Percentiles rank a stretch among this genome's conserved stretches.
These are phyloP conservation scores for Macrophomina pseudophaseolina DNA, from an alignment of 2,329 filamentous ascomycete species.

Conservation along the genomic window DNA sequence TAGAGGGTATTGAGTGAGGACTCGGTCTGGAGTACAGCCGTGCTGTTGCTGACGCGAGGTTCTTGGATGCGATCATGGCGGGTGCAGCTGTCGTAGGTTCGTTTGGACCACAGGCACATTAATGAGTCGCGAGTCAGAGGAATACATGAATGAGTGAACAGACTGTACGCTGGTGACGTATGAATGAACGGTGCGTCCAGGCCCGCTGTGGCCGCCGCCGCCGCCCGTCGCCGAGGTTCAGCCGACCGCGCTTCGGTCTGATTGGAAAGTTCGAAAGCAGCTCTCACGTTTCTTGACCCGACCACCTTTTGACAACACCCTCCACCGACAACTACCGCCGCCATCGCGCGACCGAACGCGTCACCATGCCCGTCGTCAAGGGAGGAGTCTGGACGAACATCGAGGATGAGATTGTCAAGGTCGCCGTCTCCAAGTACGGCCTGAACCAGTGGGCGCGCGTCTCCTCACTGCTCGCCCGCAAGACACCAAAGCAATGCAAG, in stretches of 20 bases:
- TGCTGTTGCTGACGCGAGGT: not conserved
- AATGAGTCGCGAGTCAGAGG: too few species aligned
- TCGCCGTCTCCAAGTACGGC: slow-evolving; percentile 54
- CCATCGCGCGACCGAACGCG: slow-evolving; percentile 27
- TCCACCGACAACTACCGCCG: slow-evolving; percentile 28
- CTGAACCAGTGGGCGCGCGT: slow-evolving; percentile 90
- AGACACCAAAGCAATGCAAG: slow-evolving; percentile 99
- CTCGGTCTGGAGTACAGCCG: not conserved
- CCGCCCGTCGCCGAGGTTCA: too few species aligned
- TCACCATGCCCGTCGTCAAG: slow-evolving; percentile 67
- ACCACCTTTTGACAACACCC: slow-evolving; percentile 28
- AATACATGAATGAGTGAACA: not conserved
- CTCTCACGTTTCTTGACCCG: slow-evolving; percentile 13
- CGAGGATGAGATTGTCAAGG: slow-evolving; percentile 96
- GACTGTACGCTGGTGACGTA: not conserved
- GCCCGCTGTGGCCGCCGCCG: not conserved
- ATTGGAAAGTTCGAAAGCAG: slow-evolving; percentile 9
- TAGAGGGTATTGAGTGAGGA: not conserved
- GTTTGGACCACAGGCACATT: too few species aligned
- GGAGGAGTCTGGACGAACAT: slow-evolving; percentile 73
- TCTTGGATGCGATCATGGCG: not conserved
- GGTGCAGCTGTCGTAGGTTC: not conserved
- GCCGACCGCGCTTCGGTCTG: too few species aligned
- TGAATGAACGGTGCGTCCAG: not conserved
- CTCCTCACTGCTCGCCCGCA: slow-evolving; percentile 93